These are phyloP conservation scores for Nakaseomyces delphensis DNA, from an alignment of 1,139 yeast genomes.

Conservation along the genomic window DNA sequence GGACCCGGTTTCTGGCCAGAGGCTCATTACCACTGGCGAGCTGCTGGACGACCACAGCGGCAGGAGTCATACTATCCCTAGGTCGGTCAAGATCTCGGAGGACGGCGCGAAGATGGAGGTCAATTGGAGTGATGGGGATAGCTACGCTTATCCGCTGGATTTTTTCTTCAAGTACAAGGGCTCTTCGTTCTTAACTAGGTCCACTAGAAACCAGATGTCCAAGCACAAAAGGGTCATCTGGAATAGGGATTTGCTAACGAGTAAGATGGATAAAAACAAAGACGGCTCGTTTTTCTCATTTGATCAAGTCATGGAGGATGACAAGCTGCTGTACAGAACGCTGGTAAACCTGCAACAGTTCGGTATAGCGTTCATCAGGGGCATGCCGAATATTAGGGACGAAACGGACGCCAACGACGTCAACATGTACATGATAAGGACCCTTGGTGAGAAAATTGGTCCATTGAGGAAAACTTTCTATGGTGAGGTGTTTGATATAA, in stretches of 20 bases:
- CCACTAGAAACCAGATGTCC: conserved; percentile 28
- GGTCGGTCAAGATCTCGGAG: conserved; percentile 28
- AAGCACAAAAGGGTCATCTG: conserved; percentile 36
- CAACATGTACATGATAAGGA: conserved; percentile 32
- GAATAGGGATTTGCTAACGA: conserved; percentile 33
- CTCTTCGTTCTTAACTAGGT: conserved; percentile 34
- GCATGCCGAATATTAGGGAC: conserved; percentile 39
- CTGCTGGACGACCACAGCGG: conserved; percentile 29
- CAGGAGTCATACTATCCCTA: conserved; percentile 24
- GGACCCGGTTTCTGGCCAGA: conserved; percentile 53
- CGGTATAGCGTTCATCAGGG: conserved; percentile 52
- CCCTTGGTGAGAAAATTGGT: conserved; percentile 55
- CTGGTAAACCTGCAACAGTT: conserved; percentile 44
- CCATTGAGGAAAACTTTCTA: conserved; percentile 67
- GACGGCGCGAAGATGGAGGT: conserved; percentile 35
- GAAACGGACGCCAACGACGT: conserved; percentile 5
- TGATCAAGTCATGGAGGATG: conserved; percentile 29
- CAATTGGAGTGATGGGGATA: conserved; percentile 49
- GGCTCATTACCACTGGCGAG: conserved; percentile 55
- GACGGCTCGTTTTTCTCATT: conserved; percentile 37
- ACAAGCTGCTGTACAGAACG: conserved; percentile 34
- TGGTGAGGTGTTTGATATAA: conserved; percentile 67
- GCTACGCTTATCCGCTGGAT: conserved; percentile 38
- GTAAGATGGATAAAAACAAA: conserved; percentile 28
- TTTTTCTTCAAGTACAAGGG: conserved; percentile 40